These are phyloP conservation scores for Aristolochia fimbriata DNA, from an alignment of 164 flowering plant species.

Conservation along the genomic window DNA sequence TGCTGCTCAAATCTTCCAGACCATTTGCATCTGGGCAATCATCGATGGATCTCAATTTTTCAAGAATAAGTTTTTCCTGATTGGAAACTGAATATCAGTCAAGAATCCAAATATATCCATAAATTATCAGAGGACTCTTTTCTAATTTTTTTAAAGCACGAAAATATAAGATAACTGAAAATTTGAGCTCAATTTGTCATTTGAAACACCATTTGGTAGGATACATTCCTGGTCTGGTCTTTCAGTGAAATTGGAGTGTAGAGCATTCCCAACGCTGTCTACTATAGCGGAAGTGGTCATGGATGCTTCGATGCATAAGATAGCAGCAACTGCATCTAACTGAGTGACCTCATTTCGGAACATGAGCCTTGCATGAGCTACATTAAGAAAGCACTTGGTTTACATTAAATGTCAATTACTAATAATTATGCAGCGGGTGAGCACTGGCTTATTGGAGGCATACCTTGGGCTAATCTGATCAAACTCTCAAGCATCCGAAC, in stretches of 20 bases:
- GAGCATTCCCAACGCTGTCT: constrained; percentile 80
- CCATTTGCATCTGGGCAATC: constrained; percentile 24
- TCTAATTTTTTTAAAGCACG: too few relatives aligned
- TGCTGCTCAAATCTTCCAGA: constrained; percentile 11
- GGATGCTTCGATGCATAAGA: constrained; percentile 89
- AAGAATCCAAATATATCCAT: constrained; percentile 16
- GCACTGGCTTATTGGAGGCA: not conserved
- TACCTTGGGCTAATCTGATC: constrained; percentile 94
- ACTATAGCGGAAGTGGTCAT: constrained; percentile 96
- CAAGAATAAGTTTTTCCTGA: constrained; percentile 75
- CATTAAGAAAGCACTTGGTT: not conserved
- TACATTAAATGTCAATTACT: not conserved
- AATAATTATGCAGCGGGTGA: not conserved
- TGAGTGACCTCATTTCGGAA: constrained; percentile 83
- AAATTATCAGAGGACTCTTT: too few relatives aligned
- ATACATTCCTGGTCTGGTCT: constrained; percentile 93
- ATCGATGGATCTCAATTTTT: constrained; percentile 43
- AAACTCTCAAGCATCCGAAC: constrained; percentile 97
- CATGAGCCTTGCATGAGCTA: constrained; percentile 98
- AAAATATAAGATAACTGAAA: too few relatives aligned
- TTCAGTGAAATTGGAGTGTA: constrained; percentile 87
- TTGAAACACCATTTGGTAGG: constrained; percentile 21
- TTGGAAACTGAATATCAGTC: constrained; percentile 45
- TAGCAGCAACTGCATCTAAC: constrained; percentile 85
- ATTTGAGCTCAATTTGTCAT: too few relatives aligned